Base-by-base conservation (phyloP, 495 filamentous ascomycete genomes). In the Margaritispora aquatica region DNA sequence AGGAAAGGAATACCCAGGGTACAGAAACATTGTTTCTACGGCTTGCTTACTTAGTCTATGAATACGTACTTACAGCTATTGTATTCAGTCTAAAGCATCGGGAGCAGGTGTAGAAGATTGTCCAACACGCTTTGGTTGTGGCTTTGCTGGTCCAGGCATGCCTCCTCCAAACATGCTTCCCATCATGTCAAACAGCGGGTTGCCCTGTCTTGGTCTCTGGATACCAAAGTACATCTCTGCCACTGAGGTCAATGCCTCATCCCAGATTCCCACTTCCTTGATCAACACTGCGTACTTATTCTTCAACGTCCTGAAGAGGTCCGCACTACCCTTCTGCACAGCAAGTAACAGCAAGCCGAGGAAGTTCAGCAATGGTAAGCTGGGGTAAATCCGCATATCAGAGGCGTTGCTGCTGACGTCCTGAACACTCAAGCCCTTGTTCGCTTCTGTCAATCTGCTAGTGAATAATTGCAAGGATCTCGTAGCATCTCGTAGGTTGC, bases 161-260 rank as follows among this genome's bases (percentile, higher is more conserved):
- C 63, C 65, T 53, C 90, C 91, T 7, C 91, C 90, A 69, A 97
- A 85, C 80, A 99, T 84, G 61, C 83, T 88, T 2, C 92, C 89
- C 92, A 97, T 96, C 91, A 99, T 97, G 66, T 97, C 95, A 66
- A 97, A 80, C 64, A 97, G 70, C 8, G 91, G 92, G 68, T 96
- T 97, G 44, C 85, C 85, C 73, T 93, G 89, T 51, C 86, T 78
- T 26, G 90, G 92, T 61, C 92, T 84, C 77, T 87, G 87, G 68
- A 99, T 96, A n/a, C 82, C 85, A 71, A 97, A 99, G 74, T 97
- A 99, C 81, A 94, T 92, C 79, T 97, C 92, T 41, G 88, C 94
- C 63, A 97, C 84, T 69, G 88, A 84, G 44, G 89, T 87, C 63
- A 97, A 74, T 21, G 88, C 82, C 68, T 94, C 91, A 41, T 91